Conservation (phyloP, 2,329 filamentous ascomycete genomes). For the Clathrospora elynae region DNA sequence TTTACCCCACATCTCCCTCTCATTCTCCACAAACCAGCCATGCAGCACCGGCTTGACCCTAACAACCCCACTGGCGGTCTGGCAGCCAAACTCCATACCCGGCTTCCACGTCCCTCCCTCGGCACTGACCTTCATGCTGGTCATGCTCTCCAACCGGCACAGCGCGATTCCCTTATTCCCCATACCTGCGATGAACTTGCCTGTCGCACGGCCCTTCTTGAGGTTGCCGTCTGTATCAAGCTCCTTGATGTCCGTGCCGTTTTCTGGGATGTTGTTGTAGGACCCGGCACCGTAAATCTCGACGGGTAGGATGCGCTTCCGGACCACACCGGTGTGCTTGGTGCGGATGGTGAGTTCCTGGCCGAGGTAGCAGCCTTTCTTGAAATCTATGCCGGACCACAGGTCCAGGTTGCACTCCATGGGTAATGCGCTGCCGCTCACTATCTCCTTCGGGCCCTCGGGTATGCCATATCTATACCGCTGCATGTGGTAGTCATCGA, state of each 20-base stretch:
- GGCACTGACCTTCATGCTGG: slow-evolving; percentile 72
- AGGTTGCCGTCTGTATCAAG: slow-evolving; percentile 50
- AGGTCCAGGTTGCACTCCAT: slow-evolving; percentile 89
- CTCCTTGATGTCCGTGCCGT: slow-evolving; percentile 60
- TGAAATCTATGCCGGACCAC: slow-evolving; percentile 85
- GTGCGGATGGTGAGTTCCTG: slow-evolving; percentile 97
- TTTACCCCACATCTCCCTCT: slow-evolving; percentile 40
- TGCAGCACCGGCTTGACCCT: slow-evolving; percentile 72
- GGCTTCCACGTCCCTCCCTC: slow-evolving; percentile 65
- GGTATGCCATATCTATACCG: slow-evolving; percentile 80
- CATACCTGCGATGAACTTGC: slow-evolving; percentile 77
- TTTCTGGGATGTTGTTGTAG: slow-evolving; percentile 44
- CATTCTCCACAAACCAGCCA: slow-evolving; percentile 65
- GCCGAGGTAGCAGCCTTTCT: slow-evolving; percentile 95
- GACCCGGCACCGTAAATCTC: slow-evolving; percentile 62
- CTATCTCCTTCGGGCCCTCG: slow-evolving; percentile 82
- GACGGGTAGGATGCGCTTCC: slow-evolving; percentile 86
- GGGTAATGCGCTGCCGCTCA: slow-evolving; percentile 72
- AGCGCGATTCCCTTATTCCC: slow-evolving; percentile 87
- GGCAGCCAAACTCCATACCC: slow-evolving; percentile 57
- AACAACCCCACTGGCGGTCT: slow-evolving; percentile 26
- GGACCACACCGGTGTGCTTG: slow-evolving; percentile 88
- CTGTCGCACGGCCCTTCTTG: slow-evolving; percentile 67
- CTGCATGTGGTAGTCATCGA: slow-evolving; percentile 69
- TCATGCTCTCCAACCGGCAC: slow-evolving; percentile 91